Evolutionary conservation across 2,329 filamentous ascomycete genomes (phyloP), one percentile per base, ranked within the genome.

Genomic region (Paecilomyces sp.): DNA sequence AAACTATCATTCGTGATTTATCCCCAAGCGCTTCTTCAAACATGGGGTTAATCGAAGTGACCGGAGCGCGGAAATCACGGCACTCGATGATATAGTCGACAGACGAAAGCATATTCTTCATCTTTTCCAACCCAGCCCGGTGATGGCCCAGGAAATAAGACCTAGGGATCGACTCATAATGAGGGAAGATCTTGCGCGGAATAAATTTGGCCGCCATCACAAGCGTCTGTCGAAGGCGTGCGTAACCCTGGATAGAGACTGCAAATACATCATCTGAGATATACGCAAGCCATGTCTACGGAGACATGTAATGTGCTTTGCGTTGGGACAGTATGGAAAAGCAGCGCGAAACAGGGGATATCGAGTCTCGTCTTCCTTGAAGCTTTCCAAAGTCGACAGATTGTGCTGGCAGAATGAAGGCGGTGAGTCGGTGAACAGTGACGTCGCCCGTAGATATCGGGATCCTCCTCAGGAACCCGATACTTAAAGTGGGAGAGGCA

Each of bases 131-230:
- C 15, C 90, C 94, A 9, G 89, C 84, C 62, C 86, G 85, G 80
- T 99, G 94, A 77, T 99, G 94, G 63, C 94, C 94, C 54, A 97
- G 83, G 78, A 91, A 99, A 78, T 97, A 99, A 61, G 93, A 94
- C 65, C 91, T 87, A 47, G 90, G 88, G 62, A 97, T 88, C 57
- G 87, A 89, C 58, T 81, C 79, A 68, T 93, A 88, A 52, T 87
- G 79, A 47, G 88, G 86, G 74, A 95, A 97, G 57, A 79, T 77
- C 64, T 80, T 74, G 67, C 93, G 90, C 28, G 94, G 91, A 51
- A 88, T 74, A 77, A 97, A 96, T 47, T 72, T 69, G 55, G 74
- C 62, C 25, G 65, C 64, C 66, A 68, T 70, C 58, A 60, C 62
- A 53, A 55, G 41, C 41, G 25, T 9, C 24, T n/a, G 52, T 30